phyloP scores from a whole-genome alignment of 2,329 filamentous ascomycete genomes.

The Aureobasidium namibiae region DNA sequence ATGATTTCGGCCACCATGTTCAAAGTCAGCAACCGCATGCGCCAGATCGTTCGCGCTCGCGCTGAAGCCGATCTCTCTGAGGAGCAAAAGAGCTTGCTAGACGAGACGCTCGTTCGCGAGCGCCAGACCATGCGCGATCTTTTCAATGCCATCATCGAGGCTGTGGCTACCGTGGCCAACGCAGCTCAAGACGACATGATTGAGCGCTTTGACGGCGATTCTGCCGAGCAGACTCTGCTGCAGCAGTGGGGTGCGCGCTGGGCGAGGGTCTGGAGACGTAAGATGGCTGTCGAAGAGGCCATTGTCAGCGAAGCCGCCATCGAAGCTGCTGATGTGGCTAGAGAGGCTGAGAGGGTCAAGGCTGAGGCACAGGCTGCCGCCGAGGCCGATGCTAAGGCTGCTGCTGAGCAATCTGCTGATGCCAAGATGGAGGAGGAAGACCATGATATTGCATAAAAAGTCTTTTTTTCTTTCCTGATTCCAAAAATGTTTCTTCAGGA shows the following conservation, averaged over 20 bases:
- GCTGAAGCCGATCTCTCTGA: conserved; percentile 35
- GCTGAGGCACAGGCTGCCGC: neutral
- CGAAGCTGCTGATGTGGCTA: conserved; percentile 31
- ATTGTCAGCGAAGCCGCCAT: conserved; percentile 50
- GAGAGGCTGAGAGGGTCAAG: conserved; percentile 8
- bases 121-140: conserved; percentile 67
- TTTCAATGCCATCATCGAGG: conserved; percentile 73
- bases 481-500: neutral
- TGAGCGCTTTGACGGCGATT: conserved; percentile 54
- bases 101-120: conserved; percentile 62
- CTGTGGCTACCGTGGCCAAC: conserved; percentile 61
- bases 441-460: conserved; percentile 4
- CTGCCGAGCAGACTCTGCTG: conserved; percentile 56
- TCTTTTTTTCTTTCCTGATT: too few species aligned
- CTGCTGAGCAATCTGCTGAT: neutral
- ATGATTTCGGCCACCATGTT: conserved; percentile 79
- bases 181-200: conserved; percentile 69
- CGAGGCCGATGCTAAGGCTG: neutral
- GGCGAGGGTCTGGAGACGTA: conserved; percentile 74
- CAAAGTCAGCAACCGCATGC: conserved; percentile 81
- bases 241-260: conserved; percentile 77
- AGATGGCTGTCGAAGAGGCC: conserved; percentile 77
- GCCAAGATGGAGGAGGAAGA: conserved; percentile 1
- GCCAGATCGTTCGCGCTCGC: conserved; percentile 64
- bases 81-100: conserved; percentile 52